Percentiles rank a stretch among this genome's conserved stretches.
Conservation (phyloP, 768 basidiomycete species). For the Lentinula sp. region DNA sequence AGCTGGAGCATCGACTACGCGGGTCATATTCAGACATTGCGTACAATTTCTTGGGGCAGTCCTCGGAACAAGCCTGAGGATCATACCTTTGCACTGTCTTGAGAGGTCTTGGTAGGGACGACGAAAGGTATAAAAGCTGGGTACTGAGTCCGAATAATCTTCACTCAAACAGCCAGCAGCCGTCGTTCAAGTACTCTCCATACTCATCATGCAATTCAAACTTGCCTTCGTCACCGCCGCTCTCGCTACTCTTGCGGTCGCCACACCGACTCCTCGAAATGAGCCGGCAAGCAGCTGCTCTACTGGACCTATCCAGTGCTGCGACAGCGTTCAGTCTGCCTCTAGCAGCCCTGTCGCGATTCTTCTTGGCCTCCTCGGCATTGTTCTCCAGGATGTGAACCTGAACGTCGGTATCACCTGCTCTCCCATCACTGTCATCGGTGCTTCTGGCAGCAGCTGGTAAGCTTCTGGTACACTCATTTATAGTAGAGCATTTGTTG, state of each 20-base stretch:
- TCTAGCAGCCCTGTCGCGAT: conserved; percentile 4
- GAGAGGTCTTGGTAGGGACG: neutral
- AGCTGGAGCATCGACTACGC: neutral
- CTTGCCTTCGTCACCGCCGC: conserved; percentile 2
- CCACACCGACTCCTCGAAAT: conserved; percentile 3
- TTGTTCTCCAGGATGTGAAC: conserved; percentile 45
- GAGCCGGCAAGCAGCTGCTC: conserved; percentile 2
- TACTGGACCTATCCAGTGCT: conserved; percentile 3
- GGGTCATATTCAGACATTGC: neutral
- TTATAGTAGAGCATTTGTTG: neutral
- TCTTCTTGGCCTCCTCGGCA: conserved; percentile 13
- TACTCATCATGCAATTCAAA: conserved; percentile 6
- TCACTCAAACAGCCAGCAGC: conserved; percentile 4
- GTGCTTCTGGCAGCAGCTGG: conserved; percentile 6
- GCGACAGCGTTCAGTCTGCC: neutral
- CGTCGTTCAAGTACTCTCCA: conserved; percentile 4
- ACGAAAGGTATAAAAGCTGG: neutral
- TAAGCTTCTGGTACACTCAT: neutral
- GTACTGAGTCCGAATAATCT: neutral
- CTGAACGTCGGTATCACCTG: conserved; percentile 3
- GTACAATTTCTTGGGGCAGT: neutral
- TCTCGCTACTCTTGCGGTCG: neutral
- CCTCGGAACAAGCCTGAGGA: neutral
- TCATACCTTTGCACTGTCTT: neutral
- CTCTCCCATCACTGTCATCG: conserved; percentile 3